A percentile compares a stretch with the other conserved stretches of the same genome.
These are phyloP conservation scores for Eragrostis nindensis DNA, from an alignment of 176 grass and related monocot genomes.

Conservation along the genomic window DNA sequence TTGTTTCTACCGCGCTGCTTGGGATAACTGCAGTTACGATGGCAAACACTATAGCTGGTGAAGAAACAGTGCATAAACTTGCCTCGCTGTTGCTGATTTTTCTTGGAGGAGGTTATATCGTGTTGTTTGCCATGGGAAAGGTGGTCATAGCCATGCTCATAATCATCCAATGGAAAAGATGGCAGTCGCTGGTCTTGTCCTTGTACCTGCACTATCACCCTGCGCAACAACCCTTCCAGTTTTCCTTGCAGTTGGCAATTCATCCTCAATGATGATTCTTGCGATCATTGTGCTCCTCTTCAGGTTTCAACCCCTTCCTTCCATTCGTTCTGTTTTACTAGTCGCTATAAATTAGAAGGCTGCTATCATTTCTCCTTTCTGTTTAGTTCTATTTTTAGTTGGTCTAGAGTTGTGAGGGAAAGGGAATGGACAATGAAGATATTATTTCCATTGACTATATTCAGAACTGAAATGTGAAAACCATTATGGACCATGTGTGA, in stretches of 20 bases:
- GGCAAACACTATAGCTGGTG: conserved; percentile 96
- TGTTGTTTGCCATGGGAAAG: conserved; percentile 80
- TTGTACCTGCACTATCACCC: conserved; percentile 94
- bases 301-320: conserved; percentile 50
- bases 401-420: neutral
- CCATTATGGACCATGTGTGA: neutral
- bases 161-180: conserved; percentile 99
- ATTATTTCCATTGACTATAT: neutral
- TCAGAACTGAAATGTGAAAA: neutral
- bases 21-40: conserved; percentile 97
- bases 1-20: conserved; percentile 90
- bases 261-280: conserved; percentile 94
- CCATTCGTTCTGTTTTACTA: conserved; percentile 21
- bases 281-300: conserved; percentile 98
- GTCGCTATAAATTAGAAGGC: neutral
- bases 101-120: conserved; percentile 88
- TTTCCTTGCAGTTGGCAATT: conserved; percentile 98
- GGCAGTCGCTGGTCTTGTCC: conserved; percentile 94
- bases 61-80: conserved; percentile 96
- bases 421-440: neutral
- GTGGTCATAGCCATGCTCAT: conserved; percentile 85
- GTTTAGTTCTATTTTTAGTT: neutral
- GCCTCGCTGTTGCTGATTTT: conserved; percentile 88
- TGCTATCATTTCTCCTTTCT: neutral
- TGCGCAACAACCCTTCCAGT: conserved; percentile 98